These are phyloP conservation scores for Cylindrotheca fusiformis DNA, from an alignment of 108 stramenopile genomes.

Conservation along the genomic window DNA sequence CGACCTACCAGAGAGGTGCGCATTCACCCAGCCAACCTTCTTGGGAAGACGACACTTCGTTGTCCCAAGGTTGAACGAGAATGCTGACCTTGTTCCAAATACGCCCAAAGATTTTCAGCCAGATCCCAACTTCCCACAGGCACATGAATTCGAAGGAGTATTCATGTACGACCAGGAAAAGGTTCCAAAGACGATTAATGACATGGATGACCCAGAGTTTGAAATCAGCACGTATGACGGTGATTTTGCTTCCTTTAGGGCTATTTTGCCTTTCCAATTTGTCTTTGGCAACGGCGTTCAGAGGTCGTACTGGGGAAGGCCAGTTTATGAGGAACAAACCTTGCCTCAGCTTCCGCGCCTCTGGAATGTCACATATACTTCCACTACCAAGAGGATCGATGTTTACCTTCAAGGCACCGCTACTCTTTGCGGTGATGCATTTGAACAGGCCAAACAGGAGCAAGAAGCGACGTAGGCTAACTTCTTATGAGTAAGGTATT, in stretches of 20 bases:
- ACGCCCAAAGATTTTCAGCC: constrained; percentile 24
- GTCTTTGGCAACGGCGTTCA: constrained; percentile 1
- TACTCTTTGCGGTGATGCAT: constrained; percentile 18
- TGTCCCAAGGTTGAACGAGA: constrained; percentile 17
- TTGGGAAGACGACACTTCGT: constrained; percentile 21
- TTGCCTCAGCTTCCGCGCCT: constrained; percentile 11
- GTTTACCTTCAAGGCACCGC: constrained; percentile 10
- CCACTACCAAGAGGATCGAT: not conserved
- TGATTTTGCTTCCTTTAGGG: constrained; percentile 19
- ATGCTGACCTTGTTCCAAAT: constrained; percentile 19
- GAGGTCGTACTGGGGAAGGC: not conserved
- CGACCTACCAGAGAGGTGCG: constrained; percentile 11
- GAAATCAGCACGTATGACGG: constrained; percentile 29
- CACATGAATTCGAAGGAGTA: constrained; percentile 27
- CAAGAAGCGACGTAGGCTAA: too few species aligned
- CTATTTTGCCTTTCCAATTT: constrained; percentile 15
- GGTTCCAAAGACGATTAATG: constrained; percentile 15
- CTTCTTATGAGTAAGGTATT: too few species aligned
- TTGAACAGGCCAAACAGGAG: constrained; percentile 22
- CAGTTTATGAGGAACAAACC: constrained; percentile 17
- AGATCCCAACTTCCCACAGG: constrained; percentile 20
- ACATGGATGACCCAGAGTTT: constrained; percentile 18
- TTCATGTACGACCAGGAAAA: constrained; percentile 8
- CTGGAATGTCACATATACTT: constrained; percentile 17
- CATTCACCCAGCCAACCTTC: constrained; percentile 19